phyloP scores from a whole-genome alignment of 192 early-diverging fungal genomes.

The Podila horticola region DNA sequence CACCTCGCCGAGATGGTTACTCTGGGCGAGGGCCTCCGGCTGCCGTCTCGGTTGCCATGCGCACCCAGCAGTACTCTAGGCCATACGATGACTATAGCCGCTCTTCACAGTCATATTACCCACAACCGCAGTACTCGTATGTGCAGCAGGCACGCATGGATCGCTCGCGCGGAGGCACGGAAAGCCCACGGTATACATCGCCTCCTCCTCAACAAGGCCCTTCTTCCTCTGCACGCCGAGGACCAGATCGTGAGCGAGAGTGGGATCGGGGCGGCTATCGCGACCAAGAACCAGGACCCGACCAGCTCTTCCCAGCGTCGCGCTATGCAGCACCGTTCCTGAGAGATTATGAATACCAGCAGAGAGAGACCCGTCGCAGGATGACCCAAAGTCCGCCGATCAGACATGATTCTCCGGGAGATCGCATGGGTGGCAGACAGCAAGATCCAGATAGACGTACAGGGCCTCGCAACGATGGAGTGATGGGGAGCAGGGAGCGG shows the following conservation, averaged over 20 bases:
- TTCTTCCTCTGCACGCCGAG: neutral
- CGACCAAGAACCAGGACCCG: slow-evolving; percentile 7
- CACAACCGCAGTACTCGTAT: neutral
- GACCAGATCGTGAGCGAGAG: neutral
- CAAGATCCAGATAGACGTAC: neutral
- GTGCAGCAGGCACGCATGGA: neutral
- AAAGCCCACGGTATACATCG: neutral
- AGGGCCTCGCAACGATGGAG: no score
- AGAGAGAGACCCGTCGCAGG: slow-evolving; percentile 26
- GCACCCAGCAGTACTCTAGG: neutral
- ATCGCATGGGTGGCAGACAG: neutral
- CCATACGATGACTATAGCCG: neutral
- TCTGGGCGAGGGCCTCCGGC: neutral
- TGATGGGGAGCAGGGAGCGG: no score
- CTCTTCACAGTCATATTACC: neutral
- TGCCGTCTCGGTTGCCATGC: neutral
- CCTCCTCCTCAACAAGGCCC: neutral
- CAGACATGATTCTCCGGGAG: no score
- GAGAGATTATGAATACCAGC: slow-evolving; percentile 41
- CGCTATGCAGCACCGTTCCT: slow-evolving; percentile 48
- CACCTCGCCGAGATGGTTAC: neutral
- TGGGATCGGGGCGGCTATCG: neutral
- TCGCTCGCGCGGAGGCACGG: neutral
- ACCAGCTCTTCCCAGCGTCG: slow-evolving; percentile 33
- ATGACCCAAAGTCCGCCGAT: slow-evolving; percentile 10